Base-by-base conservation (phyloP, 768 basidiomycete genomes). In the Phylloporus sp. region DNA sequence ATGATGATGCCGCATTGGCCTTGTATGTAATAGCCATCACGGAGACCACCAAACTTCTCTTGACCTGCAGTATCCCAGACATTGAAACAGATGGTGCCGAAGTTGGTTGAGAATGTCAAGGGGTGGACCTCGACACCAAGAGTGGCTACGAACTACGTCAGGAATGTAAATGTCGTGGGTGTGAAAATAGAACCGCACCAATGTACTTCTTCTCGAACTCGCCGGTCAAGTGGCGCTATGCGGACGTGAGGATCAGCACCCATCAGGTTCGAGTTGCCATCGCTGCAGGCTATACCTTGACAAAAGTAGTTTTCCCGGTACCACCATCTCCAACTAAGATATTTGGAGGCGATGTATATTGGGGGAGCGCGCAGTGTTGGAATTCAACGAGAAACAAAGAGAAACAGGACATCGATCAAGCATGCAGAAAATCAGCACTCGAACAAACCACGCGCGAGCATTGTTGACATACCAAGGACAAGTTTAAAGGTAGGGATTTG, bases 191-290 rank as follows among this genome's bases (percentile, higher is more conserved):
- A 49, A 29, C 62, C 86, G 48, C 69, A 94, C 91, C 94, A 52
- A 95, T 95, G 73, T 96, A 97, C 71, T 99, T 99, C 82, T 99
- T 99, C 76, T 99, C 95, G 69, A 99, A 98, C 81, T 98, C 95
- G 67, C 95, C 95, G 56, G 93, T 96, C 81, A 95, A 83, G 73
- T 97, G 94, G 69, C 92, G 90, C 90, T 91, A 63, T 35, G 60
- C 54, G 59, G 63, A 54, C 46, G 41, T 26, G 31, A 52, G 60
- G 71, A 84, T 86, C 80, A 82, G 76, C 52, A 73, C 64, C 61
- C 71, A 84, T 83, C 76, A 58, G 41, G 35, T 48, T 37, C 45
- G 44, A 54, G 58, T 55, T 56, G 39, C 45, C 46, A 41, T 53
- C 55, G 57, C 45, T 48, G 53, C 46, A 64, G 20, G 21, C 39